Base-by-base conservation (phyloP, 192 early-diverging fungal genomes). In the Coemansia sp. region DNA sequence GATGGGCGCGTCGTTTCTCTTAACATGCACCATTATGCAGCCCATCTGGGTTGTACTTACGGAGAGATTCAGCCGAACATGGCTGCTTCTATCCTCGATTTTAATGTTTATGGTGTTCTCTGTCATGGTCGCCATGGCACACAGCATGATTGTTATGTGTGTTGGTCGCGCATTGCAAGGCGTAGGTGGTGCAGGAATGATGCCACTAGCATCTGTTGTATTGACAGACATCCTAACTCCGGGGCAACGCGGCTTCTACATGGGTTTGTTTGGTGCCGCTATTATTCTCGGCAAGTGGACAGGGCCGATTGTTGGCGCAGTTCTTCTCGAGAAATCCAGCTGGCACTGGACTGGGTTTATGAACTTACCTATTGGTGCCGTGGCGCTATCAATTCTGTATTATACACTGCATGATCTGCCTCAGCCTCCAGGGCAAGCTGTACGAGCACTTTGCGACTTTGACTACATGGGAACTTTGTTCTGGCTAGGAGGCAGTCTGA, bases 41-140 rank as follows among this genome's bases (percentile, higher is more conserved):
- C 90, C 91, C 7, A 64, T 91, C 1, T 95, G 94, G 83, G 94
- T 93, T 10, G 94, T 90, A 69, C 69, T 95, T 41, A 84, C 90
- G 5, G 93, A 95, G 70, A 90, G 92, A 62, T 89, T 88, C 69
- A 84, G 85, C 4, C 73, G 81, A n/a, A 34, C 48, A 1, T 56
- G 65, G 66, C 72, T 75, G 23, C 35, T 85, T 6, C 43, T 83
- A 8, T 56, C 62, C 1, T 78, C 83, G 13, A 72, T 79, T 9
- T 10, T 72, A 1, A 56, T 81, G 18, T 86, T 86, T 45, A 68
- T 85, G 73, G 74, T 13, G 38, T 82, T 74, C 42, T 86, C 80
- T 1, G 56, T 73, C 14, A 65, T 86, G 74, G 74, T 75, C 14
- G 85, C 74, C 37, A 62, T 59, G 6, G 70, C 83, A 0, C 58